phyloP scores from a whole-genome alignment of 371 early-diverging fungal species.

The Mucor circinelloides region DNA sequence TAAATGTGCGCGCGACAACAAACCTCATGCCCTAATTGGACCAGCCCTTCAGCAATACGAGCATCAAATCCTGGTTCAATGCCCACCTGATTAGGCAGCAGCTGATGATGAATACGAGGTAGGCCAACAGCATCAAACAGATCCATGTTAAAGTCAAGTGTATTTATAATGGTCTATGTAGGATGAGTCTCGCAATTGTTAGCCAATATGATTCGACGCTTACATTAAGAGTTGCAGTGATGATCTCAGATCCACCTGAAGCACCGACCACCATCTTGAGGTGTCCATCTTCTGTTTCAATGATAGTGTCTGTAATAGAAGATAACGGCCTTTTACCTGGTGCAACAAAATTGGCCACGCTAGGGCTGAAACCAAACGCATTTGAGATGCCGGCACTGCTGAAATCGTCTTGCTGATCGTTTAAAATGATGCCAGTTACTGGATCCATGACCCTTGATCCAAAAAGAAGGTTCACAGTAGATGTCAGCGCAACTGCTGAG shows the following conservation, averaged over 20 bases:
- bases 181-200: neutral
- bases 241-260: conserved; percentile 95
- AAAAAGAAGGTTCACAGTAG: conserved; percentile 93
- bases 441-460: conserved; percentile 94
- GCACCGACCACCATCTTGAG: conserved; percentile 89
- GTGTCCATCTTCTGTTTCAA: conserved; percentile 64
- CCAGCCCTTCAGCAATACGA: neutral
- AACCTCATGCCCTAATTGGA: neutral
- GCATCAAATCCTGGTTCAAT: conserved; percentile 28
- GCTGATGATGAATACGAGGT: conserved; percentile 94
- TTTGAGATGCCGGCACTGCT: conserved; percentile 58
- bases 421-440: conserved; percentile 94
- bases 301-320: conserved; percentile 86
- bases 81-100: conserved; percentile 75
- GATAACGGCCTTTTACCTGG: conserved; percentile 95
- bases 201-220: neutral
- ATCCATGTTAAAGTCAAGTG: conserved; percentile 70
- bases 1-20: neutral
- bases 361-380: conserved; percentile 1
- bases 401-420: conserved; percentile 99
- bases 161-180: conserved; percentile 69
- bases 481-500: conserved; percentile 86
- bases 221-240: conserved; percentile 83
- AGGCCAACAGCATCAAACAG: conserved; percentile 74
- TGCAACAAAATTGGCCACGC: neutral